Base-by-base conservation (phyloP, 192 early-diverging fungal genomes). In the Lobosporangium transversale region DNA sequence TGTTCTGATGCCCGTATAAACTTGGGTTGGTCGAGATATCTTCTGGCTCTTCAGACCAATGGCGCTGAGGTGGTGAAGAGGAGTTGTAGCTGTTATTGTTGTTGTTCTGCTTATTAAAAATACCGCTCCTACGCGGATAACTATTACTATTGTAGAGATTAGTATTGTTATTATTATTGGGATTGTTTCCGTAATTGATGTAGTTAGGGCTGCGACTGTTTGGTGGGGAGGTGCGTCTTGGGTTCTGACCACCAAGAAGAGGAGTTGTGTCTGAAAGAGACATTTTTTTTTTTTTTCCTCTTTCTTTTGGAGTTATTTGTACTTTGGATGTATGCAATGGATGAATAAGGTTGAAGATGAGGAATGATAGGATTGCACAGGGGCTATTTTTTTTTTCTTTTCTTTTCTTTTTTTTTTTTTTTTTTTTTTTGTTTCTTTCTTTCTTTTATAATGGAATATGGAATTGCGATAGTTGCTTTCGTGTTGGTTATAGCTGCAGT, bases 41-140 rank as follows among this genome's bases (percentile, higher is more conserved):
- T 20, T 76, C 73, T 26, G 73, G 66, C 37, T 76, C 73, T 33
- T 76, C 73, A 18, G 73, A 76, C 73, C 73, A 76, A 17, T 76
- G 73, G 5, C 73, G 64, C 17, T 57, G 52, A 9, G 27, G 36
- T 32, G 35, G 21, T 29, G 21, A 24, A 6, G 35, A 31, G 51
- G 29, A 26, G 31, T 21, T 48, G 55, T 51, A 48, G 62, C 2
- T 26, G 14, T 9, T 50, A 50, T n/a, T 40, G 37, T 23, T 40
- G 57, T 45, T 35, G 31, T 35, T 35, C 7, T 5, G 29, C 5
- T 54, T 54, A 32, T 14, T 54, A n/a, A 31, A 2, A 20, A 30
- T 54, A 32, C 17, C 2, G 31, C n/a, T 54, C 7, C 37, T 40
- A 14, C 37, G 37, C 7, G 23, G 50, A 17, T 62, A 49, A 12